Evolutionary conservation across 371 early-diverging fungal species (phyloP).

Genomic region (Rhizopus delemar): DNA sequence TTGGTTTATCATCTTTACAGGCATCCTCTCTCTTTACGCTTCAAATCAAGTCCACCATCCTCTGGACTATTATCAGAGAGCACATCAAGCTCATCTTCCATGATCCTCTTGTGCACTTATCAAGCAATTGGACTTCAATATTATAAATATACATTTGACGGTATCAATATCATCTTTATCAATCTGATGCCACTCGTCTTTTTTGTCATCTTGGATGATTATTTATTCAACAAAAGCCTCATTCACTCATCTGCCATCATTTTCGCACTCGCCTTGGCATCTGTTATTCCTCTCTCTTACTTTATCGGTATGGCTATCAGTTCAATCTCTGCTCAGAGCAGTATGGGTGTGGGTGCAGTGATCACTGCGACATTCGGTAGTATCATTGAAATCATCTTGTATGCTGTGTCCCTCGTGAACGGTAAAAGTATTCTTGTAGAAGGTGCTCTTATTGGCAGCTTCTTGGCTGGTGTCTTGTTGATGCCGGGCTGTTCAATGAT

Average conservation of each 20-base stretch:
- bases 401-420: constrained; percentile 83
- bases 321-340: constrained; percentile 92
- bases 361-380: constrained; percentile 97
- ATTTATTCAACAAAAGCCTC: constrained; percentile 59
- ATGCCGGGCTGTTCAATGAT: constrained; percentile 96
- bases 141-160: constrained; percentile 93
- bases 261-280: constrained; percentile 80
- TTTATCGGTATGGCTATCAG: constrained; percentile 97
- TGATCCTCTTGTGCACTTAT: constrained; percentile 76
- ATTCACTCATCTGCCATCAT: constrained; percentile 68
- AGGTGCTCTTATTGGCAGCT: constrained; percentile 90
- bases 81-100: constrained; percentile 31
- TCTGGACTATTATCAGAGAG: constrained; percentile 14
- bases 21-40: constrained; percentile 76
- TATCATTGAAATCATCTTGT: constrained; percentile 93
- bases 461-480: constrained; percentile 84
- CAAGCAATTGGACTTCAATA: constrained; percentile 81
- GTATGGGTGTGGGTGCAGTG: constrained; percentile 89
- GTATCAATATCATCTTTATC: constrained; percentile 95
- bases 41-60: constrained; percentile 59
- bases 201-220: constrained; percentile 82
- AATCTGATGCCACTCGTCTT: constrained; percentile 84
- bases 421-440: constrained; percentile 89
- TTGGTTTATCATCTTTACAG: constrained; percentile 71
- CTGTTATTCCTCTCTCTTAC: constrained; percentile 91